Base-by-base conservation (phyloP, 805 yeast genomes). In the Pichia membranifaciens region DNA sequence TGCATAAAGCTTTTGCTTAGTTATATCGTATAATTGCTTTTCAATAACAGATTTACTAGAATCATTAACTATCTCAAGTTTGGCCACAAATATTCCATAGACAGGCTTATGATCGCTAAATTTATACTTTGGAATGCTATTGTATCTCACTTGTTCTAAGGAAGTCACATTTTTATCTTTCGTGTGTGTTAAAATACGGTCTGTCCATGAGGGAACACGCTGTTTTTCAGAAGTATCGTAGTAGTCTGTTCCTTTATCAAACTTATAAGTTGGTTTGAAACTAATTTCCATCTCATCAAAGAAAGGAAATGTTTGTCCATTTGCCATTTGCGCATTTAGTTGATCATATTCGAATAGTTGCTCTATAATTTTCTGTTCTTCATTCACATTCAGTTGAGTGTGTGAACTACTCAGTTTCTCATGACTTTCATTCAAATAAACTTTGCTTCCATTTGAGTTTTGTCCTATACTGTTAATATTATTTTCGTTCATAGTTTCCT, bases 121-220 rank as follows among this genome's bases (percentile, higher is more conserved):
- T 16, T 70, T 62, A 18, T 87, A 71, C 21, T 73, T 70, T 18
- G 72, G 76, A 9, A 73, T 78, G 43, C 83, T 71, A 13, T 78
- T 74, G 61, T 91, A 93, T 7, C 69, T 65, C 1, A 74, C 52
- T 51, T 85, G 91, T 39, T 68, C 71, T 48, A 90, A 62, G 10
- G 75, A 25, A 22, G 47, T 70, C 9, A 76, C 69, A n/a, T 68
- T 67, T 32, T 75, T 73, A 15, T 85, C 81, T 22, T 84, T 70
- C 3, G 74, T 66, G 47, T 70, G 56, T 58, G 80, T 82, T 41
- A 90, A 65, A 29, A 91, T 81, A 48, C 99, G 70, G 67, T 93
- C 99, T 3, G 98, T 90, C 99, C 99, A 93, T 0, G 99, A 95
- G 1, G 99, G 99, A 12, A 87, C 81, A 52, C 99, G 77, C 64